phyloP scores from a whole-genome alignment of 129 eudicot species.

The Saposhnikovia divaricata region DNA sequence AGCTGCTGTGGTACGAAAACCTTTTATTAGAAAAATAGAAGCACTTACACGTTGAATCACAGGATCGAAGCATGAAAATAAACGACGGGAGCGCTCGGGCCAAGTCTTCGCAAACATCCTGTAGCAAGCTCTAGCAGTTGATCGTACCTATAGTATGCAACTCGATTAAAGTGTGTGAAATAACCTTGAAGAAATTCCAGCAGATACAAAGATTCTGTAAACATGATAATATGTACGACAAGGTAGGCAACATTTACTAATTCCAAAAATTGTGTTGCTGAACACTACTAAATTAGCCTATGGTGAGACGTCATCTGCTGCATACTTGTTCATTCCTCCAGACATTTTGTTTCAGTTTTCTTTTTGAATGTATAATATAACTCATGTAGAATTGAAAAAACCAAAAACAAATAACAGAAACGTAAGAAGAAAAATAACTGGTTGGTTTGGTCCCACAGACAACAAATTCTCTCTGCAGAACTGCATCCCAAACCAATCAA shows the following conservation, averaged over 20 bases:
- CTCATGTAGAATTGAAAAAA: background rate
- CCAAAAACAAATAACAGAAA: background rate
- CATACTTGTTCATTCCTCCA: background rate
- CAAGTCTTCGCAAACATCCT: constrained; percentile 94
- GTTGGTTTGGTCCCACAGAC: background rate
- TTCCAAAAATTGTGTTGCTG: background rate
- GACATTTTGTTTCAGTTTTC: background rate
- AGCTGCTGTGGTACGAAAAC: background rate
- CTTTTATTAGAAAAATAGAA: background rate
- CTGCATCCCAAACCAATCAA: background rate
- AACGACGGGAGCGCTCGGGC: constrained; percentile 93
- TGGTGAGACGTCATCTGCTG: background rate
- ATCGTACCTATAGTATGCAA: constrained; percentile 56
- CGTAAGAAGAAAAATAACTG: background rate
- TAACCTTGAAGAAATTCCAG: background rate
- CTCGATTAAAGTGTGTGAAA: constrained; percentile 9
- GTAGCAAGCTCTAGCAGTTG: constrained; percentile 98
- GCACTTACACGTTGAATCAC: constrained; percentile 80
- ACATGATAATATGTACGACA: background rate
- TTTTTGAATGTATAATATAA: background rate
- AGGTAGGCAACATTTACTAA: background rate
- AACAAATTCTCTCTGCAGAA: background rate
- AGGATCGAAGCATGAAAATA: constrained; percentile 80
- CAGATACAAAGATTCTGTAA: background rate
- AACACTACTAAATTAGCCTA: background rate